Percentiles rank a stretch among this genome's conserved stretches.
Conservation (phyloP, 129 eudicot genomes). For the Ambrosia trifida region DNA sequence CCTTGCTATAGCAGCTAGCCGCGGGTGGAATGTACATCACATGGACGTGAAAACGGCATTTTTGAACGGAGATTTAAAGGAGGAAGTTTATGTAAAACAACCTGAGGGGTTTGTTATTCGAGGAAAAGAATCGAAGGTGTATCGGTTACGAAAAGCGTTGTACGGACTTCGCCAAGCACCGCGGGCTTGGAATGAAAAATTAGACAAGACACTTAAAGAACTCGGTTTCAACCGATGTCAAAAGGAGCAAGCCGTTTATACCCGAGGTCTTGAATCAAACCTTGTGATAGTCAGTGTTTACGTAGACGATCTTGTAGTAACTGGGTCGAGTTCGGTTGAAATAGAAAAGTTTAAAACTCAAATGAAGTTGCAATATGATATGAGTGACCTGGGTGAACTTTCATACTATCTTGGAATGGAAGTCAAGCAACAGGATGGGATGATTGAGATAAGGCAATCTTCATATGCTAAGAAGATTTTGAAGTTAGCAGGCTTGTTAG, state of each 20-base stretch:
- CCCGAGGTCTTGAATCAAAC: neutral
- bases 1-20: neutral
- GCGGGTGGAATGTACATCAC: neutral
- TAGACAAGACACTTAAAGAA: too few relatives aligned
- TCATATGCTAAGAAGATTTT: neutral
- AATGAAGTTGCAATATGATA: neutral
- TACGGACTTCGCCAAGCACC: neutral
- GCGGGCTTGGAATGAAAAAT: neutral
- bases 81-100: neutral
- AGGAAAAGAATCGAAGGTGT: too few relatives aligned
- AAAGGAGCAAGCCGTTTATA: neutral
- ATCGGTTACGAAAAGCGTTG: neutral
- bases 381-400: neutral
- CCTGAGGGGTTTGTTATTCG: neutral
- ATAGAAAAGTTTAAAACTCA: neutral
- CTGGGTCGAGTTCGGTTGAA: neutral
- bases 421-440: neutral
- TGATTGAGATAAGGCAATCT: neutral
- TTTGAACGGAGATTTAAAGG: neutral
- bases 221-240: neutral
- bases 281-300: too few relatives aligned
- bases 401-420: too few relatives aligned
- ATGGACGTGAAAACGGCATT: neutral
- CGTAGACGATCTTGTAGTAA: neutral
- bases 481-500: neutral